Base-by-base conservation (phyloP, 495 filamentous ascomycete genomes). In the Lasiosphaeria ovina region DNA sequence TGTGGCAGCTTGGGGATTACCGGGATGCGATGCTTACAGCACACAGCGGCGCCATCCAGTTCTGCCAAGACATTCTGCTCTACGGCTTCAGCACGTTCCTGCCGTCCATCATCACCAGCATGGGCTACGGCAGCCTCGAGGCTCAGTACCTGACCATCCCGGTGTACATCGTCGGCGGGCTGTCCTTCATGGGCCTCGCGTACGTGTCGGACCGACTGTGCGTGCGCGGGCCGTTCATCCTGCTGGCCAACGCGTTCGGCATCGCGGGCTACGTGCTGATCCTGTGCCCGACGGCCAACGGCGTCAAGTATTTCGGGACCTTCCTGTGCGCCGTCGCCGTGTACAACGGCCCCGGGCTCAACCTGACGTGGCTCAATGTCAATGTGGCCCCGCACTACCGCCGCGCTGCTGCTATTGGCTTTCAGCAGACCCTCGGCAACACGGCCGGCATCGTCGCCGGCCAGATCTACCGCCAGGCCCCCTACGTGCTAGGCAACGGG, bases 11-110 rank as follows among this genome's bases (percentile, higher is more conserved):
- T 40, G 32, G 57, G 60, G 24, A 24, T 24, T 24, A 24, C 24
- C 24, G 24, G 24, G 24, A 24, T 24, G 24, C 24, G 24, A 44
- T 55, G 32, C 12, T 10, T 3, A 14, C 14, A 51, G 36, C 45
- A 9, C 24, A 32, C 40, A 80, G 76, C 45, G 75, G 72, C 32
- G 64, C 74, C 24, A 77, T 75, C n/a, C 79, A 83, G 54, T 84
- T 85, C 76, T 67, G 79, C 42, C 64, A 66, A 38, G 58, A 85
- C 57, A 82, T 84, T 6, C 72, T 85, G 31, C 73, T 85, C 6
- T 84, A 85, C 55, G 83, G 84, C 36, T 84, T 85, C 72, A 79
- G 75, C 55, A 85, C 82, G 7, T 87, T 87, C 65, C 59, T 86
- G 31, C 85, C 84, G 2, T 78, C 79, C 1, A 85, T 86, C 49